Evolutionary conservation across 306 rosid species (phyloP).

Genomic region (Biancaea sappan): DNA sequence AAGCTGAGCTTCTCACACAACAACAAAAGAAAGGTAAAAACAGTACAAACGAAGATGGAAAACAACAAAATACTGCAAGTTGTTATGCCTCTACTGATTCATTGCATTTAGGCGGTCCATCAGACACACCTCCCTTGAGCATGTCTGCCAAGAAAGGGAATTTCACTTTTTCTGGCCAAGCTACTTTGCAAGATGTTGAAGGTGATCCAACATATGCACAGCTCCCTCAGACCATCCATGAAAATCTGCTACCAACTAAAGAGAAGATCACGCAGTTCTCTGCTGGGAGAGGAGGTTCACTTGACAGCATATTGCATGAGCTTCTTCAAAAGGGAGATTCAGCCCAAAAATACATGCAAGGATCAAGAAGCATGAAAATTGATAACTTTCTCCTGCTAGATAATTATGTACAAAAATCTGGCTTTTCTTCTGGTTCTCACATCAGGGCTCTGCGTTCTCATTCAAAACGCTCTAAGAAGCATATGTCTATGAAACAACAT

Average conservation of each 20-base stretch:
- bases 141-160: conserved; percentile 45
- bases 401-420: conserved; percentile 54
- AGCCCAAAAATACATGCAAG: conserved; percentile 66
- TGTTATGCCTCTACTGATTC: conserved; percentile 40
- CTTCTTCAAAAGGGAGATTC: conserved; percentile 72
- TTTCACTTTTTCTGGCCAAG: conserved; percentile 51
- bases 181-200: conserved; percentile 51
- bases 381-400: no score
- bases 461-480: conserved; percentile 76
- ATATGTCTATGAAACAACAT: conserved; percentile 73
- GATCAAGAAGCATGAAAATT: conserved; percentile 63
- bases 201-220: conserved; percentile 54
- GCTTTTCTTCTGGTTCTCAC: conserved; percentile 46
- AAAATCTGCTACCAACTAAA: conserved; percentile 55
- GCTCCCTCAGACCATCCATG: conserved; percentile 53
- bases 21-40: conserved; percentile 51
- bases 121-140: conserved; percentile 19
- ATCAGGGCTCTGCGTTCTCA: conserved; percentile 58
- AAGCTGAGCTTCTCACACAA: conserved; percentile 54
- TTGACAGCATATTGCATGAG: conserved; percentile 56
- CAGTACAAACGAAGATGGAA: conserved; percentile 27
- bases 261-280: conserved; percentile 54
- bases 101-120: conserved; percentile 21
- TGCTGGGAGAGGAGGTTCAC: conserved; percentile 47
- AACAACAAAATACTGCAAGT: conserved; percentile 5